phyloP scores from a whole-genome alignment of 306 rosid species.

The Sicyos baderoa region DNA sequence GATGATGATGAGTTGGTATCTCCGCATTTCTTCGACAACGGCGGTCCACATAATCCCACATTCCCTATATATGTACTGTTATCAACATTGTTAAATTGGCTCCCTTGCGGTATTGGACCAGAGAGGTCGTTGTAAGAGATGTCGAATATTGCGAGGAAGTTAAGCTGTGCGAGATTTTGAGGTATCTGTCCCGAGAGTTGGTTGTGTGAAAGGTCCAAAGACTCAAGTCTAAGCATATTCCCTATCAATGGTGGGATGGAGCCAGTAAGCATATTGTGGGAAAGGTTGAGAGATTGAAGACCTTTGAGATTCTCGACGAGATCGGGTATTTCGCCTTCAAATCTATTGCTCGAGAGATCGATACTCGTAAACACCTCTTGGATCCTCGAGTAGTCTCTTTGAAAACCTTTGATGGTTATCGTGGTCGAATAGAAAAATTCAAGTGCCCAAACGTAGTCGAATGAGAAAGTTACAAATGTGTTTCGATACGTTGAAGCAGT shows the following conservation, averaged over 20 bases:
- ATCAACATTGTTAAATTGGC: constrained; percentile 21
- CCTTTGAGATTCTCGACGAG: constrained; percentile 8
- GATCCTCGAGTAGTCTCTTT: background rate
- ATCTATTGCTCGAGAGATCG: constrained; percentile 17
- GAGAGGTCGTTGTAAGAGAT: constrained; percentile 20
- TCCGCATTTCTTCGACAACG: constrained; percentile 22
- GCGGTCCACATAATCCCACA: constrained; percentile 19
- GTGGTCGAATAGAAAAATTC: background rate
- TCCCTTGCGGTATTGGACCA: constrained; percentile 18
- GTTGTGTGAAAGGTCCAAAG: constrained; percentile 21
- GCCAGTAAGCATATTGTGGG: constrained; percentile 19
- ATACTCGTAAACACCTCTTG: background rate
- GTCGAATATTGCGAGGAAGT: constrained; percentile 19
- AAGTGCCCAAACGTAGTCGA: background rate
- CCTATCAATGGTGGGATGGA: constrained; percentile 12
- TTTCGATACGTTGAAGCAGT: background rate
- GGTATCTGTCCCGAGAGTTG: constrained; percentile 20
- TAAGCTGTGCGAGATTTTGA: background rate
- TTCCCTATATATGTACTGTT: constrained; percentile 18
- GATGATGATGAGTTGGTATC: background rate
- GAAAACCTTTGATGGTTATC: constrained; percentile 15
- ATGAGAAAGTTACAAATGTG: background rate
- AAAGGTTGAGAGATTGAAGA: constrained; percentile 14
- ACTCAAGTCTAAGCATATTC: constrained; percentile 1
- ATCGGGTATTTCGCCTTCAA: constrained; percentile 17